A percentile compares a stretch with the other conserved stretches of the same genome.
Conservation (phyloP, 371 early-diverging fungal genomes). For the Mortierella sp. region DNA sequence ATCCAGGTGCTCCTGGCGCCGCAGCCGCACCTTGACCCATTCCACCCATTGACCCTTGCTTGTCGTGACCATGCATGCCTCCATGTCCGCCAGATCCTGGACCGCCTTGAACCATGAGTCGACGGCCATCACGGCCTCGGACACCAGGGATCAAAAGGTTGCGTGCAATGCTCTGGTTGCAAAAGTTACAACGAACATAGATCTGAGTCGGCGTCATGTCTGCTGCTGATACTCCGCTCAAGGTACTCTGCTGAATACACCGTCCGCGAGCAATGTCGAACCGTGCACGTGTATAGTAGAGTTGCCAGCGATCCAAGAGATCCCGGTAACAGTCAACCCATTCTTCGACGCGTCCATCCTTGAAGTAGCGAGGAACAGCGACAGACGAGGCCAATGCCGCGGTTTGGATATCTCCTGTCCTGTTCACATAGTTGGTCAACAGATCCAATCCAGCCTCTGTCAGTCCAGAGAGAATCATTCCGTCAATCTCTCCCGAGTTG, state of each 20-base stretch:
- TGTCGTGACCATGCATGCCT: slow-evolving; percentile 43
- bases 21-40: slow-evolving; percentile 30
- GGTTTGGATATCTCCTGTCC: slow-evolving; percentile 93
- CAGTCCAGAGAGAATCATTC: slow-evolving; percentile 83
- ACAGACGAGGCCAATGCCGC: slow-evolving; percentile 79
- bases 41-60: slow-evolving; percentile 45
- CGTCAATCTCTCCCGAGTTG: slow-evolving; percentile 77
- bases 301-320: slow-evolving; percentile 91
- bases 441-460: slow-evolving; percentile 73
- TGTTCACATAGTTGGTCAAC: slow-evolving; percentile 84
- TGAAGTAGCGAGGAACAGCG: slow-evolving; percentile 71
- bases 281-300: slow-evolving; percentile 85
- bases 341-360: slow-evolving; percentile 75
- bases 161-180: slow-evolving; percentile 84
- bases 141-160: slow-evolving; percentile 68
- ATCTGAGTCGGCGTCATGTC: slow-evolving; percentile 84
- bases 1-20: slow-evolving; percentile 38
- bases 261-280: slow-evolving; percentile 92
- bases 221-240: slow-evolving; percentile 59
- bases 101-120: slow-evolving; percentile 63
- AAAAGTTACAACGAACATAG: slow-evolving; percentile 92
- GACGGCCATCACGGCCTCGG: slow-evolving; percentile 68
- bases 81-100: slow-evolving; percentile 38
- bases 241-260: slow-evolving; percentile 61
- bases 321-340: slow-evolving; percentile 92